A percentile compares a stretch with the other conserved stretches of the same genome.
These are phyloP conservation scores for Tetrahymena elliotti DNA, from an alignment of 73 alveolate genomes.

Conservation along the genomic window DNA sequence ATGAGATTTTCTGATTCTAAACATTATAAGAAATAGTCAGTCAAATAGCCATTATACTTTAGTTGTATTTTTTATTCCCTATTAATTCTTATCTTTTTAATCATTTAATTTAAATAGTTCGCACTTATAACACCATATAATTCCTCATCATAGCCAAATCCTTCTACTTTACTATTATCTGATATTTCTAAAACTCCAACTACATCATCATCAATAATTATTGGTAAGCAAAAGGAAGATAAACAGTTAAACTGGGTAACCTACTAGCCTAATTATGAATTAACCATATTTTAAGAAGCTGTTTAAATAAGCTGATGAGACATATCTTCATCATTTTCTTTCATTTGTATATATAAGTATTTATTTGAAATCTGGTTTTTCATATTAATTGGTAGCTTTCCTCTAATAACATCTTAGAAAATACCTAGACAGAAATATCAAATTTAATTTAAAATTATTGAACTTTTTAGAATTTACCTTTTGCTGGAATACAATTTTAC, in stretches of 20 bases:
- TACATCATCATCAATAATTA: neutral
- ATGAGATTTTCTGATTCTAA: neutral
- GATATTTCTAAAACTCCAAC: neutral
- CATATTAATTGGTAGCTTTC: neutral
- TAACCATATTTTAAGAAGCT: neutral
- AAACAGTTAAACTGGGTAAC: neutral
- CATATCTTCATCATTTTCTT: neutral
- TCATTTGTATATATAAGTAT: neutral
- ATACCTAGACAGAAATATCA: neutral
- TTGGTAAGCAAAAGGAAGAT: neutral
- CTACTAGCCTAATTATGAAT: neutral
- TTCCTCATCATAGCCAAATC: neutral
- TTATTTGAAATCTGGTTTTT: neutral
- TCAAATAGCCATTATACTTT: neutral
- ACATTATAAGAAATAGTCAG: neutral
- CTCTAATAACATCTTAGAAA: neutral
- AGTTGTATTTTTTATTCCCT: neutral
- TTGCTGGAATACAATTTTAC: neutral
- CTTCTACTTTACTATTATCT: neutral
- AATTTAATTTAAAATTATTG: too few species aligned
- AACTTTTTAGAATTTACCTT: neutral
- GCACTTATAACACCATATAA: neutral
- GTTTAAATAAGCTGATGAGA: neutral
- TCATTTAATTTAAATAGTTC: neutral
- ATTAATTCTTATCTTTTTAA: neutral